These are phyloP conservation scores for Backusella circina DNA, from an alignment of 192 early-diverging fungal genomes.

Conservation along the genomic window DNA sequence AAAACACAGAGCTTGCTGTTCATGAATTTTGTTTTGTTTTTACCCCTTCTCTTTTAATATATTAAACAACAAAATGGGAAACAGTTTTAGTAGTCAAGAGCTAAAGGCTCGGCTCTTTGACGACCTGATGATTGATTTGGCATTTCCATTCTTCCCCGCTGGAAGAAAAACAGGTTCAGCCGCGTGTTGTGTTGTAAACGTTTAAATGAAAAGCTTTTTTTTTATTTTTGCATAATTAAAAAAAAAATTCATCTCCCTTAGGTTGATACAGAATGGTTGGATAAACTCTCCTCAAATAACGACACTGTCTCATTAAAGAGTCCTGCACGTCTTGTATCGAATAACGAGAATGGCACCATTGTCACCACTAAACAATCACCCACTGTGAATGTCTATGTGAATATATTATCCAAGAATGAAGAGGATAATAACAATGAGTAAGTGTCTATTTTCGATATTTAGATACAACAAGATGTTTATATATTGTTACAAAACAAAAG, in stretches of 20 bases:
- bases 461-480: background rate
- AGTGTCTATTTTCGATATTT: background rate
- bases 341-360: background rate
- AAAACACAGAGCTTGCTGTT: too few relatives aligned
- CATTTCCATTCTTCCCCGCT: conserved; percentile 52
- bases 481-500: background rate
- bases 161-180: conserved; percentile 41
- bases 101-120: conserved; percentile 35
- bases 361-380: conserved; percentile 18
- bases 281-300: conserved; percentile 9
- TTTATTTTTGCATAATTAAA: background rate
- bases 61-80: conserved; percentile 13
- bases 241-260: background rate
- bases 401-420: conserved; percentile 18
- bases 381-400: conserved; percentile 33
- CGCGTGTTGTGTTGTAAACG: conserved; percentile 53
- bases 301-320: conserved; percentile 1
- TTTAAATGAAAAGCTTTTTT: background rate
- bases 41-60: too few relatives aligned
- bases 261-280: conserved; percentile 47
- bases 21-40: too few relatives aligned
- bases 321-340: conserved; percentile 11
- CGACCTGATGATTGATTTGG: conserved; percentile 51
- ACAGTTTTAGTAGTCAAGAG: conserved; percentile 23
- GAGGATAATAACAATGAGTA: background rate